Conservation (phyloP, 805 yeast genomes). For the Wickerhamiella sergipiensis region DNA sequence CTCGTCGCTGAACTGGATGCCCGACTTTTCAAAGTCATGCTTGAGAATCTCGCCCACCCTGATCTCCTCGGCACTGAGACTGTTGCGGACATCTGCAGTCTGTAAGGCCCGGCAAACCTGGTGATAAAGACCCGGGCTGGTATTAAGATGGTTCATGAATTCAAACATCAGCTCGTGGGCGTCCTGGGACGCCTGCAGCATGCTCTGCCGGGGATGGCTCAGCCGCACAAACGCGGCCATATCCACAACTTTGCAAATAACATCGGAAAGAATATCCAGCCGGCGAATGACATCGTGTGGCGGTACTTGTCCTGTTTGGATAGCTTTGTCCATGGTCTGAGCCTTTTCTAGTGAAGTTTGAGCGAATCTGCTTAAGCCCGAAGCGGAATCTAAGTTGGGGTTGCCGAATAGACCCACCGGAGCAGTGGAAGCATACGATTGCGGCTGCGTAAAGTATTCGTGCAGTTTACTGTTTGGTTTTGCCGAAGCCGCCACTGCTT, state of each 20-base stretch:
- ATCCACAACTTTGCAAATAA: conserved; percentile 84
- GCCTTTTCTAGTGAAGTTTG: conserved; percentile 53
- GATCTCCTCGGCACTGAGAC: conserved; percentile 59
- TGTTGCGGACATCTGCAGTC: background rate
- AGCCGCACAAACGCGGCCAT: conserved; percentile 84
- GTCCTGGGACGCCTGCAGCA: conserved; percentile 68
- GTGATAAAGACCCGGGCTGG: conserved; percentile 57
- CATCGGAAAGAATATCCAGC: conserved; percentile 76
- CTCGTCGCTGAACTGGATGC: conserved; percentile 59
- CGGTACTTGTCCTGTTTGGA: conserved; percentile 34
- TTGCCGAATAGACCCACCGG: conserved; percentile 58
- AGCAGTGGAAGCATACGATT: conserved; percentile 15
- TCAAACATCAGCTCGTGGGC: conserved; percentile 84
- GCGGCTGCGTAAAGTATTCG: conserved; percentile 2
- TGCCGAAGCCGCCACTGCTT: background rate
- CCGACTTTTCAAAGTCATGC: conserved; percentile 81
- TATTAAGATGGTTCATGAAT: conserved; percentile 84
- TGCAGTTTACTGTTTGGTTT: background rate
- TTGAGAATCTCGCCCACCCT: conserved; percentile 69
- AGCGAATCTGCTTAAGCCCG: conserved; percentile 58
- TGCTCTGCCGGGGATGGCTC: conserved; percentile 62
- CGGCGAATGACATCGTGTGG: conserved; percentile 40
- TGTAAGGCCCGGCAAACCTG: conserved; percentile 27
- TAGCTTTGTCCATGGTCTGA: conserved; percentile 40
- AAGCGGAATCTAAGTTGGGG: conserved; percentile 51